Percentiles rank a stretch among this genome's conserved stretches.
Evolutionary conservation across 2,329 filamentous ascomycete genomes (phyloP).

Genomic region (Sclerotinia trifoliorum): DNA sequence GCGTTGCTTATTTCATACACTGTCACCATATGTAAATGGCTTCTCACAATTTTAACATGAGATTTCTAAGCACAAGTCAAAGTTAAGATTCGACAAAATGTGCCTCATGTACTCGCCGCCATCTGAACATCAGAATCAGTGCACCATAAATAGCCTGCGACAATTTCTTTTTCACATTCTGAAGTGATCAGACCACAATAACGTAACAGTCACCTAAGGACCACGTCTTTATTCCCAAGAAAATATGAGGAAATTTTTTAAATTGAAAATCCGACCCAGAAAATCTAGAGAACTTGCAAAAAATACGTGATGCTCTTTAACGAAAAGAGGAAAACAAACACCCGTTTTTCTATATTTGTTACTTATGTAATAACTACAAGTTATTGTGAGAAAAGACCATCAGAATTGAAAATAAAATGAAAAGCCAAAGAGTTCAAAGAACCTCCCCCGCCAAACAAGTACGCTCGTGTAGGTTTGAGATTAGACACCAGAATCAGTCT

Average conservation of each 20-base stretch:
- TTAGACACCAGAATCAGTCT: constrained; percentile 38
- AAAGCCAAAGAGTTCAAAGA: background rate
- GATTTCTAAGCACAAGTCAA: too few species aligned
- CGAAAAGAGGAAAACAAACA: background rate
- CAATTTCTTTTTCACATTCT: too few species aligned
- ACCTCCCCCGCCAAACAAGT: background rate
- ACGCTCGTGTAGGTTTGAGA: accelerated
- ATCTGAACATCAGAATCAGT: too few species aligned
- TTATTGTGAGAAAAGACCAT: background rate
- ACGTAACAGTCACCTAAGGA: too few species aligned
- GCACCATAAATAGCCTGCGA: too few species aligned
- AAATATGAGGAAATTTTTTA: background rate
- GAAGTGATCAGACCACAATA: too few species aligned
- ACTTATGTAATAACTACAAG: constrained; percentile 7
- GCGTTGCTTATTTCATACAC: background rate
- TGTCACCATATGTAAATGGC: background rate
- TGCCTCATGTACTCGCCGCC: too few species aligned
- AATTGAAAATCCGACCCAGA: background rate
- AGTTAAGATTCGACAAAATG: too few species aligned
- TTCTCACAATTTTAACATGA: too few species aligned
- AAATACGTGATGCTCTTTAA: background rate
- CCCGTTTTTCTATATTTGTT: background rate
- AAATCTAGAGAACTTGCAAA: background rate
- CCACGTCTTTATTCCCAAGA: background rate
- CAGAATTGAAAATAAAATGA: background rate